These are phyloP conservation scores for Penicillium sp. DNA, from an alignment of 2,329 filamentous ascomycete genomes.

Conservation along the genomic window DNA sequence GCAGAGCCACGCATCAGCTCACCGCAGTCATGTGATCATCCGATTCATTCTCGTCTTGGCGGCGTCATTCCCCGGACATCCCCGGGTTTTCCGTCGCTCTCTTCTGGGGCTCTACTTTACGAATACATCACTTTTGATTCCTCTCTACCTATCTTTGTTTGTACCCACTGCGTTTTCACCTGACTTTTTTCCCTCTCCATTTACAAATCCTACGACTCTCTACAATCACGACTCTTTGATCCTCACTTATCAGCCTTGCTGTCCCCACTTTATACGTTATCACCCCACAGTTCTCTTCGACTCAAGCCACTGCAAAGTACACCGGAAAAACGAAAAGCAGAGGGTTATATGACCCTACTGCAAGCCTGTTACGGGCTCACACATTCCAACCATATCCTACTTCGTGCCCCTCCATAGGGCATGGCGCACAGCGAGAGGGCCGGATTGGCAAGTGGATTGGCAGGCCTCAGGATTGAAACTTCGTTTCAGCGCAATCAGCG, in stretches of 20 bases:
- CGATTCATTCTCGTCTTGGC: constrained; percentile 1
- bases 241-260: not conserved
- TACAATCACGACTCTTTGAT: not conserved
- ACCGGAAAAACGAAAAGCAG: constrained; percentile 12
- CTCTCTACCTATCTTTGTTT: constrained; percentile 1
- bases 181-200: not conserved
- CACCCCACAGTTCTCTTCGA: constrained; percentile 22
- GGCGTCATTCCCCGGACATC: constrained; percentile 13
- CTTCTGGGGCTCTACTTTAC: constrained; percentile 11
- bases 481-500: constrained; percentile 33
- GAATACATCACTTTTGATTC: constrained; percentile 19
- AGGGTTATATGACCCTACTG: constrained; percentile 26
- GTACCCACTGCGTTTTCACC: constrained; percentile 2
- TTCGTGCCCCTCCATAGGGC: constrained; percentile 31
- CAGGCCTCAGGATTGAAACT: constrained; percentile 43
- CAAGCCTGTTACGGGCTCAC: constrained; percentile 14
- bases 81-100: constrained; percentile 8
- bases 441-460: constrained; percentile 33
- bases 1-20: constrained; percentile 7
- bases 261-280: constrained; percentile 22
- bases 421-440: constrained; percentile 43
- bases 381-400: constrained; percentile 13
- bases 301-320: constrained; percentile 8
- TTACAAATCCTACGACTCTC: not conserved
- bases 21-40: constrained; percentile 10